Conservation (phyloP, 1,139 yeast genomes). For the Saccharomyces hybrid region DNA sequence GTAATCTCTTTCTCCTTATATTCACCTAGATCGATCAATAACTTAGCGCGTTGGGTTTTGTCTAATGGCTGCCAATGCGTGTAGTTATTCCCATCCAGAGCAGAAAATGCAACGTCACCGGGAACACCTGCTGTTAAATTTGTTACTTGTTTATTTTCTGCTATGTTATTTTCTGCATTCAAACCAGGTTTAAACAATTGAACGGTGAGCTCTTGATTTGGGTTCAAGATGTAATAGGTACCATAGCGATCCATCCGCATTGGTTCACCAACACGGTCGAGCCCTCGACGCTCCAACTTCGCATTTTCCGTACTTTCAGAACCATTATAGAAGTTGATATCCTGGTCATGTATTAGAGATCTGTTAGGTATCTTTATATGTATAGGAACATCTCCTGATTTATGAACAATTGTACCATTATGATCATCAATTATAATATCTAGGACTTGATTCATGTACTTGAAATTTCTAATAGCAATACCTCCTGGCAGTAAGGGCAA, state of each 20-base stretch:
- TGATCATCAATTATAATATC: constrained; percentile 43
- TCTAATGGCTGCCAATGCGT: constrained; percentile 64
- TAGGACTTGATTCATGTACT: constrained; percentile 53
- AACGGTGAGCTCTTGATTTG: constrained; percentile 41
- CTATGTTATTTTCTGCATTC: constrained; percentile 44
- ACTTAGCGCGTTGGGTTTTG: constrained; percentile 31
- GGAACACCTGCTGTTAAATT: constrained; percentile 48
- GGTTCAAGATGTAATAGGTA: constrained; percentile 36
- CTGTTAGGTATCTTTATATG: constrained; percentile 46
- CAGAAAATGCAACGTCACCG: constrained; percentile 57
- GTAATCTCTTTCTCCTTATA: constrained; percentile 23
- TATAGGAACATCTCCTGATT: constrained; percentile 37
- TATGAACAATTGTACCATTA: constrained; percentile 44
- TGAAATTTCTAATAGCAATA: constrained; percentile 48
- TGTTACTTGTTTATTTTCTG: constrained; percentile 53
- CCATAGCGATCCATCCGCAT: constrained; percentile 30
- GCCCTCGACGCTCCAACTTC: constrained; percentile 4
- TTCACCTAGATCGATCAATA: constrained; percentile 44
- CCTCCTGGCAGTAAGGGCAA: constrained; percentile 57
- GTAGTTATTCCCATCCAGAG: constrained; percentile 72
- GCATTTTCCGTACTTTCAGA: constrained; percentile 5
- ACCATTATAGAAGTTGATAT: constrained; percentile 16
- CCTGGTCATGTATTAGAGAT: constrained; percentile 33
- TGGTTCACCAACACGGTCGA: constrained; percentile 5
- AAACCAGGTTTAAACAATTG: constrained; percentile 47